Evolutionary conservation across 441 rosid genomes (phyloP), one percentile per base, ranked within the genome.

Genomic region (Corymbia citriodora): DNA sequence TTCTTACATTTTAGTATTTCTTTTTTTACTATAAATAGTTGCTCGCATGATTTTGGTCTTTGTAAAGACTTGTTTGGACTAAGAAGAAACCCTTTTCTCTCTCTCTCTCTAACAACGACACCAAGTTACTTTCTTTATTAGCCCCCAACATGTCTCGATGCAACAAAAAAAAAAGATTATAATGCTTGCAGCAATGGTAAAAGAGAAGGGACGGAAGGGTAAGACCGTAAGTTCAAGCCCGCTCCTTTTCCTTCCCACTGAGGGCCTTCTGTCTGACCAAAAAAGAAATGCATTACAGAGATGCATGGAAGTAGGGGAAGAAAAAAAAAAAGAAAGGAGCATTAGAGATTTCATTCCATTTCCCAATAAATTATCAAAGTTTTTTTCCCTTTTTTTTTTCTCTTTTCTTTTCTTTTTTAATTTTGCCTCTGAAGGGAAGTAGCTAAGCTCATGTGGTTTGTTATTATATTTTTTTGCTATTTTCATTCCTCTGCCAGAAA

Each of bases 401-500:
- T 5, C 10, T 6, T 11, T 3, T 4, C 17, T 3, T 6, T 1
- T 1, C 13, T 72, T 3, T 10, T 36, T 61, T 61, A 15, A 29
- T 10, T 27, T 61, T 25, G 68, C 9, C 31, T 27, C 31, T 61
- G 72, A 65, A 9, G 72, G 18, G 36, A 36, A 59, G n/a, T 59
- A 49, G 52, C 52, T 49, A 6, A n/a, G 79, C 79, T 27, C 40
- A 18, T 63, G 45, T 36, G 65, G 31, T 61, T 88, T 59, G 65
- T 25, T 72, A 85, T 90, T 87, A 86, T 45, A 85, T 87, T 40
- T 40, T 40, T 40, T 11, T 82, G 45, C 10, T 10, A 59, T 70
- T 87, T 74, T 85, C 90, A 87, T 86, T 91, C 86, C 72, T 88
- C 63, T 52, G 90, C 89, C 88, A 87, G 59, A 90, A 88, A 81